These are phyloP conservation scores for Barnettozyma wickerhamii DNA, from an alignment of 805 yeast genomes.

Conservation along the genomic window DNA sequence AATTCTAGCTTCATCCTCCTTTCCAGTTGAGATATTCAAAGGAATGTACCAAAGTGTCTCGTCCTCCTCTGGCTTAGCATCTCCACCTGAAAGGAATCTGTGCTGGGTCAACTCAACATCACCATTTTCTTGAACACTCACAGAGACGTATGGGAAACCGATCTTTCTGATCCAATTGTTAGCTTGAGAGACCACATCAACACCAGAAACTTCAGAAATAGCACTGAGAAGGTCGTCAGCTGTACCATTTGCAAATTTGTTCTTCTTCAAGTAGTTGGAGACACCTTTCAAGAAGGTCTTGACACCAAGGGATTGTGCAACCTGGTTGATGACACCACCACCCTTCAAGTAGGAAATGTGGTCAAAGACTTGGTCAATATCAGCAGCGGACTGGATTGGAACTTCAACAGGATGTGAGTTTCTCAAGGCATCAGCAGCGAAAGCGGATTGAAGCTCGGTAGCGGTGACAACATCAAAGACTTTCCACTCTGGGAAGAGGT, in stretches of 20 bases:
- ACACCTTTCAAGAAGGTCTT: conserved; percentile 75
- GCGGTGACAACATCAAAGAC: conserved; percentile 76
- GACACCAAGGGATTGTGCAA: conserved; percentile 70
- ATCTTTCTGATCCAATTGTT: conserved; percentile 74
- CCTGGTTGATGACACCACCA: conserved; percentile 73
- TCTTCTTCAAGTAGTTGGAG: conserved; percentile 66
- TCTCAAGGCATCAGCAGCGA: conserved; percentile 69
- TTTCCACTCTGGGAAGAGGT: conserved; percentile 76
- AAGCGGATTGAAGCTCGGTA: conserved; percentile 67
- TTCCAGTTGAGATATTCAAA: conserved; percentile 38
- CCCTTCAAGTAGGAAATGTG: conserved; percentile 82
- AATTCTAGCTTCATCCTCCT: conserved; percentile 47
- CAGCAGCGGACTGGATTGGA: conserved; percentile 70
- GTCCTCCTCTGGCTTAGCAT: conserved; percentile 68
- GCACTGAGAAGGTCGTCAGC: conserved; percentile 75
- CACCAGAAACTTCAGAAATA: conserved; percentile 60
- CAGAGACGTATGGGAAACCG: conserved; percentile 72
- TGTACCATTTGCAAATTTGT: conserved; percentile 70
- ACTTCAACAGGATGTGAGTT: conserved; percentile 85
- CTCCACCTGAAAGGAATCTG: conserved; percentile 72
- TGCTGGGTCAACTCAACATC: conserved; percentile 59
- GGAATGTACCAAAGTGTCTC: conserved; percentile 61
- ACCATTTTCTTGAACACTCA: conserved; percentile 44
- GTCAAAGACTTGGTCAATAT: conserved; percentile 80
- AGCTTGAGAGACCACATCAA: conserved; percentile 67